phyloP scores from a whole-genome alignment of 495 filamentous ascomycete species.

The Cairneyella variabilis region DNA sequence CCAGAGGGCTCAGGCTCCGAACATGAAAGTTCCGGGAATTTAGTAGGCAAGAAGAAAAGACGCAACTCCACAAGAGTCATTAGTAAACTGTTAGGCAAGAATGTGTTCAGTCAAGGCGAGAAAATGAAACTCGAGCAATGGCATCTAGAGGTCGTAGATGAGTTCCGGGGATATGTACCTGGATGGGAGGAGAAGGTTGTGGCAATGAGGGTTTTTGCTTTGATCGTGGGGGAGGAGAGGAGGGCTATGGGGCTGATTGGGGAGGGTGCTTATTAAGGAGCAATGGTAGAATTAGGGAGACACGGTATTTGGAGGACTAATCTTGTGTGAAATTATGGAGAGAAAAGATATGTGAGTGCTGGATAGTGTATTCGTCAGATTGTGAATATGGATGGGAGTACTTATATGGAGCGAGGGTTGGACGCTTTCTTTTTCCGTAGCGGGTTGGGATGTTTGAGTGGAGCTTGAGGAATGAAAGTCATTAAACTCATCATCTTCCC shows the following conservation, averaged over 20 bases:
- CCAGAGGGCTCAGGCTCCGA: not conserved
- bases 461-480: too few species aligned
- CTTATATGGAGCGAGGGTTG: too few species aligned
- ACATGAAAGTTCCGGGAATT: not conserved
- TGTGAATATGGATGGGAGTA: not conserved
- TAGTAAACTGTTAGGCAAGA: slow-evolving; percentile 22
- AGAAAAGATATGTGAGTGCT: too few species aligned
- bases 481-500: too few species aligned
- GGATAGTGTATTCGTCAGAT: slow-evolving; percentile 5
- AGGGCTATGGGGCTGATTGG: slow-evolving; percentile 26
- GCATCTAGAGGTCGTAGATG: slow-evolving; percentile 50
- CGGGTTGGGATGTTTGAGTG: not conserved
- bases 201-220: slow-evolving; percentile 45
- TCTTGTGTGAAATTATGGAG: too few species aligned
- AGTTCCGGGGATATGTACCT: slow-evolving; percentile 33
- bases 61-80: slow-evolving; percentile 25
- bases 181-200: slow-evolving; percentile 43
- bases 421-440: not conserved
- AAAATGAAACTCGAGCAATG: slow-evolving; percentile 40
- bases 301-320: too few species aligned
- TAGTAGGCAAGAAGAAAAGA: slow-evolving; percentile 1
- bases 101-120: slow-evolving; percentile 7
- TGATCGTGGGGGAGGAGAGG: slow-evolving; percentile 39
- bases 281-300: not conserved
- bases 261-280: not conserved